Conservation (phyloP, 2,329 filamentous ascomycete species). For the Fusarium metavorans region DNA sequence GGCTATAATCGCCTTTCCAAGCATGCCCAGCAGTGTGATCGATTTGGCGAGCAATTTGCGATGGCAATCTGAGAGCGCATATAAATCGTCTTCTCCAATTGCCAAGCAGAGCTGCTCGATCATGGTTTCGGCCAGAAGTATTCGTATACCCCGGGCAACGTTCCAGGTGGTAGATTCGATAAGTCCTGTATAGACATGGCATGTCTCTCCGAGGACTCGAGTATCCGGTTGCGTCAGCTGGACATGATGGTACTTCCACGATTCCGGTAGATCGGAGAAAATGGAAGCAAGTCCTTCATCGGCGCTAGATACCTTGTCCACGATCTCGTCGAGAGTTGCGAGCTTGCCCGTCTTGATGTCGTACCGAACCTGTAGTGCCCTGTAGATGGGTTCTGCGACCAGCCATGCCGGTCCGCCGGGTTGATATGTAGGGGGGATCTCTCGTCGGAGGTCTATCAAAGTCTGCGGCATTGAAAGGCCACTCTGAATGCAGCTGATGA, state of each 20-base stretch:
- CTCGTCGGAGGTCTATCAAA: slow-evolving; percentile 59
- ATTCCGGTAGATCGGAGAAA: slow-evolving; percentile 52
- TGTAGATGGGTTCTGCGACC: slow-evolving; percentile 59
- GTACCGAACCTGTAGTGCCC: slow-evolving; percentile 60
- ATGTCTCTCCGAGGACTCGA: slow-evolving; percentile 55
- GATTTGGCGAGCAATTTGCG: slow-evolving; percentile 53
- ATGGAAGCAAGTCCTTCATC: slow-evolving; percentile 58
- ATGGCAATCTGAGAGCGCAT: slow-evolving; percentile 46
- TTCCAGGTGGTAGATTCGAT: slow-evolving; percentile 62
- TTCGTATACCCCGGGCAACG: slow-evolving; percentile 58
- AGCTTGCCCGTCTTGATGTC: slow-evolving; percentile 57
- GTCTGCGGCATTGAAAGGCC: slow-evolving; percentile 61
- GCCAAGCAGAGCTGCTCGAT: slow-evolving; percentile 54
- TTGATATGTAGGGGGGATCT: slow-evolving; percentile 53
- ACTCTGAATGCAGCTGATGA: slow-evolving; percentile 65
- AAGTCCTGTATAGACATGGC: slow-evolving; percentile 61
- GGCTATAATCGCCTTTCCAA: slow-evolving; percentile 58
- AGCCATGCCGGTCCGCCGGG: slow-evolving; percentile 55
- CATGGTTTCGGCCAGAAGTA: slow-evolving; percentile 62
- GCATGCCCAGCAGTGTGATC: slow-evolving; percentile 52
- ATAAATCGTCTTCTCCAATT: slow-evolving; percentile 28
- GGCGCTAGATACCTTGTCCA: slow-evolving; percentile 53
- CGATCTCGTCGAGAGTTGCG: slow-evolving; percentile 50
- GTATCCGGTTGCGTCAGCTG: slow-evolving; percentile 54
- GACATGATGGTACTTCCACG: slow-evolving; percentile 58